Conservation (phyloP, 768 basidiomycete species). For the Boletus eberwhitei region DNA sequence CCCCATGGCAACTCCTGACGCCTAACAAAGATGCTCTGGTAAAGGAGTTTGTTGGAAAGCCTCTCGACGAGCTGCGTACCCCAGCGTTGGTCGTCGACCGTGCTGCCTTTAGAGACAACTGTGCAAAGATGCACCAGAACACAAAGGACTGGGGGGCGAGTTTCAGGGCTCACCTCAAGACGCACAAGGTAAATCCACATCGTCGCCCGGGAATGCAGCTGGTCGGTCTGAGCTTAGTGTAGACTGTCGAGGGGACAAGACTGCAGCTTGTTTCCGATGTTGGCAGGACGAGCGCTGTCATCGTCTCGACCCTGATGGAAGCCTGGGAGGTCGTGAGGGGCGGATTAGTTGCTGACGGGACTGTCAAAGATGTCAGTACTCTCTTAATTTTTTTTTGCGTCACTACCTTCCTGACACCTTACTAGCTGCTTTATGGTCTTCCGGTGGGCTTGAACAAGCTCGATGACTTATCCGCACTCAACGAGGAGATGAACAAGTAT, state of each 20-base stretch:
- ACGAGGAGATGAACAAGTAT: conserved; percentile 49
- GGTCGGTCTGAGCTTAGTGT: conserved; percentile 7
- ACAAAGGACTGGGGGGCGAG: conserved; percentile 62
- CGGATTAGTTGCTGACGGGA: conserved; percentile 67
- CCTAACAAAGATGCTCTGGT: conserved; percentile 50
- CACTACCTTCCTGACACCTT: conserved; percentile 4
- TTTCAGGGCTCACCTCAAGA: conserved; percentile 85
- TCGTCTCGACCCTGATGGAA: conserved; percentile 83
- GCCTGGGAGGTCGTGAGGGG: conserved; percentile 68
- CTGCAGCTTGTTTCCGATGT: conserved; percentile 60
- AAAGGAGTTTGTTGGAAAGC: conserved; percentile 54
- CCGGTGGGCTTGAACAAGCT: conserved; percentile 71
- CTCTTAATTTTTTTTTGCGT: not conserved
- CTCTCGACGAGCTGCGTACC: conserved; percentile 58
- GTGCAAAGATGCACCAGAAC: conserved; percentile 65
- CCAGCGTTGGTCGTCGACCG: conserved; percentile 80
- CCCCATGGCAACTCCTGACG: conserved; percentile 38
- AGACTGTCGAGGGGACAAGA: conserved; percentile 74
- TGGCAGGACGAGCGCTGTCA: conserved; percentile 56
- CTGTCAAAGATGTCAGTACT: conserved; percentile 69
- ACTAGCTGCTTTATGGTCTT: conserved; percentile 79
- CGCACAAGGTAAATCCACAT: conserved; percentile 57
- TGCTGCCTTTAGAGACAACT: conserved; percentile 67
- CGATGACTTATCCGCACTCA: conserved; percentile 59
- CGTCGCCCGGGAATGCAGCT: not conserved